Percentiles rank a stretch among this genome's conserved stretches.
phyloP scores from a whole-genome alignment of 805 yeast genomes.

The Lachancea sp. region DNA sequence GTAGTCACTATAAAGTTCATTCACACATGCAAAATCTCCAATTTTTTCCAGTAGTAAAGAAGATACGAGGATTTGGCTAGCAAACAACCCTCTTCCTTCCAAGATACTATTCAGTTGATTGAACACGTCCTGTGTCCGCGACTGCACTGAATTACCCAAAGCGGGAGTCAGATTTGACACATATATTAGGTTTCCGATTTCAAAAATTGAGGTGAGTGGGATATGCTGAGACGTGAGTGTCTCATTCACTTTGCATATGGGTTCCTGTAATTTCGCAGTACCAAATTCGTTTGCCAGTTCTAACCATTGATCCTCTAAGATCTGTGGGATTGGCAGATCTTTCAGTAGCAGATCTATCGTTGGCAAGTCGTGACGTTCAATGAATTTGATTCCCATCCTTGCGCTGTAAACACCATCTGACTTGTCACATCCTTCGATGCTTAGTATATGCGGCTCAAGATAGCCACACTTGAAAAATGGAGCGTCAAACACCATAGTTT shows the following conservation, averaged over 20 bases:
- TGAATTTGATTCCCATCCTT: slow-evolving; percentile 46
- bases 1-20: slow-evolving; percentile 48
- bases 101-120: slow-evolving; percentile 36
- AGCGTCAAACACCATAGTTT: slow-evolving; percentile 84
- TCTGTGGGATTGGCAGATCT: slow-evolving; percentile 30
- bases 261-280: neutral
- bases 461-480: slow-evolving; percentile 64
- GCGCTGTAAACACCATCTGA: slow-evolving; percentile 69
- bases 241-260: too few species aligned
- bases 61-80: slow-evolving; percentile 50
- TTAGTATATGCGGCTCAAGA: slow-evolving; percentile 37
- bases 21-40: slow-evolving; percentile 55
- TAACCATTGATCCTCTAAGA: slow-evolving; percentile 23
- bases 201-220: slow-evolving; percentile 9
- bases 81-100: slow-evolving; percentile 25
- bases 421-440: slow-evolving; percentile 37
- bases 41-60: slow-evolving; percentile 57
- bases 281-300: slow-evolving; percentile 9
- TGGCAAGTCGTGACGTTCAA: slow-evolving; percentile 31
- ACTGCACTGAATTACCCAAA: slow-evolving; percentile 27
- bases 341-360: slow-evolving; percentile 27
- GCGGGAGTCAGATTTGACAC: slow-evolving; percentile 41
- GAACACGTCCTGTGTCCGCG: slow-evolving; percentile 49
- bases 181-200: slow-evolving; percentile 32
- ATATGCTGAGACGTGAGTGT: neutral